Evolutionary conservation across 352 stramenopile species (phyloP).

Genomic region (Pythium chondricola): DNA sequence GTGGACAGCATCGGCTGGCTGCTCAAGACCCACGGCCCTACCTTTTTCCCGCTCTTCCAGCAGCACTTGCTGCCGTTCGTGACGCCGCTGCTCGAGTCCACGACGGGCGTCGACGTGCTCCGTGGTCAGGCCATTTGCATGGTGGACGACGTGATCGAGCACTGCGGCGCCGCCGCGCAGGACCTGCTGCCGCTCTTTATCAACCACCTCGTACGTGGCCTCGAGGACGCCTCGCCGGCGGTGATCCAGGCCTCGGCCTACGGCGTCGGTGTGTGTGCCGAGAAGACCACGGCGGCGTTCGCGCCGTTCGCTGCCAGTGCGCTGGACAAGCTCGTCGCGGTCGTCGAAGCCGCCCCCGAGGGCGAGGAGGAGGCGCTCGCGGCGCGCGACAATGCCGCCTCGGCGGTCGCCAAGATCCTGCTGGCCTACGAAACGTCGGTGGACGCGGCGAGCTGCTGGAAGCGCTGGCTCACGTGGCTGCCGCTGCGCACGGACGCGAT

Average conservation of each 20-base stretch:
- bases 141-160: conserved; percentile 85
- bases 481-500: conserved; percentile 73
- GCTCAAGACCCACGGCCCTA: conserved; percentile 75
- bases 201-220: conserved; percentile 57
- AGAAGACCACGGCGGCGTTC: conserved; percentile 69
- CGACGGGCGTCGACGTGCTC: conserved; percentile 47
- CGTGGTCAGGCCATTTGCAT: conserved; percentile 83
- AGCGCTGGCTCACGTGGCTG: conserved; percentile 76
- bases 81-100: conserved; percentile 59
- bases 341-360: conserved; percentile 48
- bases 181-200: conserved; percentile 75
- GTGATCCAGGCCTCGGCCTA: conserved; percentile 82
- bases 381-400: conserved; percentile 78
- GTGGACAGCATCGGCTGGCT: conserved; percentile 82
- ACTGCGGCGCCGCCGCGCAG: conserved; percentile 60
- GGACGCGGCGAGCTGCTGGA: conserved; percentile 59
- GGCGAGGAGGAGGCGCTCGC: conserved; percentile 62
- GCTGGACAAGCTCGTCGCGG: conserved; percentile 68
- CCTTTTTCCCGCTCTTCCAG: conserved; percentile 76
- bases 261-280: conserved; percentile 75
- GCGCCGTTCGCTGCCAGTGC: conserved; percentile 54
- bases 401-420: conserved; percentile 77
- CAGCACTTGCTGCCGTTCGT: conserved; percentile 60
- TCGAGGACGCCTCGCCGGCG: conserved; percentile 56
- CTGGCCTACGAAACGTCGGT: conserved; percentile 45